Evolutionary conservation across 2,329 filamentous ascomycete species (phyloP).

Genomic region (Trichoderma simmonsii): DNA sequence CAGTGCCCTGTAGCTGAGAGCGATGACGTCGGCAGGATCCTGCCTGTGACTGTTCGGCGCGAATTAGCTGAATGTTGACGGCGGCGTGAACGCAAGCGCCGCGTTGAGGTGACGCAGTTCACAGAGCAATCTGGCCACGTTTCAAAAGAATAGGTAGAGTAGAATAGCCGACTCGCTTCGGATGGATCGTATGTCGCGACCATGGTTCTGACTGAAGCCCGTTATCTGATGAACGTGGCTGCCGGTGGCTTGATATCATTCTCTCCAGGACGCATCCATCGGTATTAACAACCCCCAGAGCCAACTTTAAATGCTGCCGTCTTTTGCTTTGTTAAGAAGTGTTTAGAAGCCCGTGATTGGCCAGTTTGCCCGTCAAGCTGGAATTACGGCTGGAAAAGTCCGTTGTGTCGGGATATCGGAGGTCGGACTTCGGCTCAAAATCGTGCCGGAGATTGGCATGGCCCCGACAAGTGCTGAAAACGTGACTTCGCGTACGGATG

Average conservation of each 20-base stretch:
- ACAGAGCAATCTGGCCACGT: slow-evolving; percentile 1
- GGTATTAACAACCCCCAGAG: not conserved
- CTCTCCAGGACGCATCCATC: not conserved
- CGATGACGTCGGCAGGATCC: not conserved
- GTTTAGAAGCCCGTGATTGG: not conserved
- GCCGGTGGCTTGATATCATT: not conserved
- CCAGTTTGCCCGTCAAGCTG: not conserved
- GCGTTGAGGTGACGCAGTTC: not conserved
- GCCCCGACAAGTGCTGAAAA: not conserved
- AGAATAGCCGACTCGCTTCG: not conserved
- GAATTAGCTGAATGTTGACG: not conserved
- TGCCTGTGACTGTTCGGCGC: not conserved
- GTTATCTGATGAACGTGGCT: not conserved
- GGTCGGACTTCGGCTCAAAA: slow-evolving; percentile 11
- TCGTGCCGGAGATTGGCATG: not conserved
- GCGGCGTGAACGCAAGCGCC: not conserved
- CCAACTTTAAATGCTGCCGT: not conserved
- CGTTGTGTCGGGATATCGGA: not conserved
- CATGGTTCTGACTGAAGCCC: not conserved
- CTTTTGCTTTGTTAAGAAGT: not conserved
- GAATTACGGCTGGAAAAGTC: not conserved
- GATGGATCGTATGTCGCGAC: not conserved
- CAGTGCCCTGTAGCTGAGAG: not conserved
- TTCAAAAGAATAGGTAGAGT: not conserved
- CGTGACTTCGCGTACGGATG: slow-evolving; percentile 17